Evolutionary conservation across 352 stramenopile genomes (phyloP).

Genomic region (Pythium apleroticum): DNA sequence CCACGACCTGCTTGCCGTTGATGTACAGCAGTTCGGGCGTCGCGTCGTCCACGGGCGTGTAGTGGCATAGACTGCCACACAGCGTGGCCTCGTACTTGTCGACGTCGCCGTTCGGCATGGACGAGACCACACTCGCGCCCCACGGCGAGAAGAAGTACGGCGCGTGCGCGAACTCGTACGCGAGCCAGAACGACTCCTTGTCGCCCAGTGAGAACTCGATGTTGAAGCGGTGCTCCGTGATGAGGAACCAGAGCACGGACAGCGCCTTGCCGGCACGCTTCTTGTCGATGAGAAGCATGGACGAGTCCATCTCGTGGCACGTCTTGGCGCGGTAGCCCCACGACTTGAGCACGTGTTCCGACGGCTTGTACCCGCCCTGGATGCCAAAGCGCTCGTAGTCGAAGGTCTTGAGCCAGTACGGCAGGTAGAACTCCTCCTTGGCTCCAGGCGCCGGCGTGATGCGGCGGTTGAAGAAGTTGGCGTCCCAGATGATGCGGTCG

Average conservation of each 20-base stretch:
- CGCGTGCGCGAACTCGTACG: conserved; percentile 57
- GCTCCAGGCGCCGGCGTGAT: conserved; percentile 21
- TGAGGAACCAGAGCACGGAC: conserved; percentile 66
- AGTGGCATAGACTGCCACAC: conserved; percentile 68
- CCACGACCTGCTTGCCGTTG: conserved; percentile 53
- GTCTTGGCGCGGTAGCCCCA: conserved; percentile 44
- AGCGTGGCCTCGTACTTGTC: conserved; percentile 51
- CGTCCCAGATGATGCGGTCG: conserved; percentile 54
- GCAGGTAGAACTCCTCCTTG: conserved; percentile 41
- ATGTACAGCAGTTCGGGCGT: conserved; percentile 52
- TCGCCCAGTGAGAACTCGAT: conserved; percentile 68
- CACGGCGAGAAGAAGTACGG: conserved; percentile 73
- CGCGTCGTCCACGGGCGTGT: conserved; percentile 31
- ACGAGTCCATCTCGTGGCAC: conserved; percentile 68
- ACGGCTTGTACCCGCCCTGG: conserved; percentile 22
- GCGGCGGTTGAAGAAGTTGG: conserved; percentile 44
- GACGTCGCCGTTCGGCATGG: conserved; percentile 52
- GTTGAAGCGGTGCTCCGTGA: conserved; percentile 64
- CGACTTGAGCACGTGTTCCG: conserved; percentile 40
- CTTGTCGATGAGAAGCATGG: conserved; percentile 58
- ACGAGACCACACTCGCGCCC: conserved; percentile 57
- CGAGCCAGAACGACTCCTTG: conserved; percentile 78
- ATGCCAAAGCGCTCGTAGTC: conserved; percentile 51
- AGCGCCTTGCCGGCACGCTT: conserved; percentile 39
- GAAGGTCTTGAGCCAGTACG: conserved; percentile 51